These are phyloP conservation scores for Adansonia digitata DNA, from an alignment of 345 rosid species.

Conservation along the genomic window DNA sequence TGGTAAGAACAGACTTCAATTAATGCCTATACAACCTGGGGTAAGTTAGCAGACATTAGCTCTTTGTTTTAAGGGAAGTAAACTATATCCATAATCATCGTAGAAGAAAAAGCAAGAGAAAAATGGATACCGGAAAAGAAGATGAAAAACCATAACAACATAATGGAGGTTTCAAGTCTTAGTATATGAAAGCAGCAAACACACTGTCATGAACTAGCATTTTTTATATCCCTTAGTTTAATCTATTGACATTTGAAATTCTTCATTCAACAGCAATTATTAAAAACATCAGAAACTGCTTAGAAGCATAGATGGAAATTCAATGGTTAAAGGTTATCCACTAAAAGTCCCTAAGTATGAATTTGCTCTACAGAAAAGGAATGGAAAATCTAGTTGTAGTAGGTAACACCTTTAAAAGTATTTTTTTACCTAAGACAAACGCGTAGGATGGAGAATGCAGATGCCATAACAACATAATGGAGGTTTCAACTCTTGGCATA, in stretches of 20 bases:
- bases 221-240: background rate
- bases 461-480: background rate
- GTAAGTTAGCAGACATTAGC: slow-evolving; percentile 2
- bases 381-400: background rate
- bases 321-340: background rate
- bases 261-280: background rate
- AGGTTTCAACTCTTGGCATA: background rate
- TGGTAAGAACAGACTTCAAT: slow-evolving; percentile 15
- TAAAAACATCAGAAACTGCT: background rate
- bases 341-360: background rate
- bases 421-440: too few species aligned
- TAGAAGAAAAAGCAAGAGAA: background rate
- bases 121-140: background rate
- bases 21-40: slow-evolving; percentile 43
- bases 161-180: background rate
- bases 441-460: too few species aligned
- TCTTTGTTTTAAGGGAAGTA: background rate
- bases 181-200: background rate
- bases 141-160: background rate
- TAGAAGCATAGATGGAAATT: background rate
- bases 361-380: background rate
- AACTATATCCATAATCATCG: background rate
- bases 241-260: background rate
- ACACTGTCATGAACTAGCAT: background rate
- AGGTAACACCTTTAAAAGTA: background rate